Conservation (phyloP, 2,329 filamentous ascomycete genomes). For the Exophiala alcalophila region DNA sequence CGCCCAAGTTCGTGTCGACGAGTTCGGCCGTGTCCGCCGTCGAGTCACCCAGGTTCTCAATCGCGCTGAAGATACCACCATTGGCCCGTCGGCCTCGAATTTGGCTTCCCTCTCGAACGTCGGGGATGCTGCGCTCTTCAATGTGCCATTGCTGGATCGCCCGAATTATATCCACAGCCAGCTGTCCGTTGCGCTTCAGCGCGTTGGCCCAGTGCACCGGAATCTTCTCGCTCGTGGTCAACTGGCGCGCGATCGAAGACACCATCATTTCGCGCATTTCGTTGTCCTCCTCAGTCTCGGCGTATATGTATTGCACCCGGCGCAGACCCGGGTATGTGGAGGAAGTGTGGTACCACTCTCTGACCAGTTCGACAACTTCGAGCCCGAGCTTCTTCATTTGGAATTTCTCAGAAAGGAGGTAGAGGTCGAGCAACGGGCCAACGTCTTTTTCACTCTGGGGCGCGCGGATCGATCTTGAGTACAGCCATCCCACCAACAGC, state of each 20-base stretch:
- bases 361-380: conserved; percentile 50
- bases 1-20: conserved; percentile 19
- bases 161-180: conserved; percentile 55
- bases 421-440: conserved; percentile 51
- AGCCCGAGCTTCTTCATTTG: conserved; percentile 47
- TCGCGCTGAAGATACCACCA: conserved; percentile 23
- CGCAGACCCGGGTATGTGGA: conserved; percentile 53
- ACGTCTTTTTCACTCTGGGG: conserved; percentile 52
- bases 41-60: conserved; percentile 25
- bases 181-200: conserved; percentile 53
- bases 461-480: conserved; percentile 46
- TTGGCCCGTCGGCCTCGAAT: conserved; percentile 20
- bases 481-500: conserved; percentile 55
- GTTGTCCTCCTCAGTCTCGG: conserved; percentile 47
- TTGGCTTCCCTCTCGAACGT: conserved; percentile 40
- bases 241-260: conserved; percentile 48
- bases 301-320: conserved; percentile 53
- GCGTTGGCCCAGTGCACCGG: conserved; percentile 56
- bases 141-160: conserved; percentile 55
- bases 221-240: conserved; percentile 50
- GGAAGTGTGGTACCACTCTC: conserved; percentile 52
- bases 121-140: conserved; percentile 48
- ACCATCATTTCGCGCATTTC: conserved; percentile 52
- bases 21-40: conserved; percentile 15
- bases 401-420: conserved; percentile 55